phyloP scores from a whole-genome alignment of 352 stramenopile genomes.

The Thalassiosira exigua region DNA sequence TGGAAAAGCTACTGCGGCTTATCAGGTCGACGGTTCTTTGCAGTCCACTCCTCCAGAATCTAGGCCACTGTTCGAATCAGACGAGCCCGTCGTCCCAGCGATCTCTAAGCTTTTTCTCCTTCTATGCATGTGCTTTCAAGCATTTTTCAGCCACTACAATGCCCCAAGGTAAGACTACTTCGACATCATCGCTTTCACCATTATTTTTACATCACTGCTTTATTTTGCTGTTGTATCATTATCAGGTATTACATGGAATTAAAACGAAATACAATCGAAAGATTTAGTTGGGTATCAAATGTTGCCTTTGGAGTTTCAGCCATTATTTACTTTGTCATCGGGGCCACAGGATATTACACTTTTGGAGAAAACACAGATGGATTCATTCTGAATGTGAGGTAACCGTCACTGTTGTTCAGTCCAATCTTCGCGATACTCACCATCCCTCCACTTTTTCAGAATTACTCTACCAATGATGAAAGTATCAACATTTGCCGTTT shows the following conservation, averaged over 20 bases:
- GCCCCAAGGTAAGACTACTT: too few species aligned
- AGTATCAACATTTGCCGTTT: slow-evolving; percentile 86
- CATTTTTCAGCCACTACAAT: slow-evolving; percentile 91
- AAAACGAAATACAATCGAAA: slow-evolving; percentile 81
- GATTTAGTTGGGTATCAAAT: slow-evolving; percentile 83
- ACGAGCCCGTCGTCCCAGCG: slow-evolving; percentile 54
- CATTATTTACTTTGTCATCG: slow-evolving; percentile 69
- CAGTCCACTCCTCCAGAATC: too few species aligned
- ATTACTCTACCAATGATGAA: slow-evolving; percentile 86
- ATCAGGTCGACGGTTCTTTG: too few species aligned
- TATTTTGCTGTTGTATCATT: too few species aligned
- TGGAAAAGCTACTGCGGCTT: too few species aligned
- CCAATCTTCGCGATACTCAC: too few species aligned
- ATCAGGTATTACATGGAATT: slow-evolving; percentile 88
- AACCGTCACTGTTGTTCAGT: too few species aligned
- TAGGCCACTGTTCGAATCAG: slow-evolving; percentile 59
- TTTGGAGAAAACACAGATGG: slow-evolving; percentile 79
- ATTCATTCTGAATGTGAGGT: slow-evolving; percentile 88
- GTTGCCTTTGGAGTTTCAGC: slow-evolving; percentile 78
- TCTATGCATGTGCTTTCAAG: slow-evolving; percentile 88
- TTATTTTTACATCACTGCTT: too few species aligned
- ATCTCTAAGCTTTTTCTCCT: slow-evolving; percentile 78
- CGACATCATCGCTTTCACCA: too few species aligned
- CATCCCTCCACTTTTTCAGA: too few species aligned
- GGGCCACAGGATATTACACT: slow-evolving; percentile 80